Conservation (phyloP, 2,329 filamentous ascomycete species). For the Botrytis hyacinthi region DNA sequence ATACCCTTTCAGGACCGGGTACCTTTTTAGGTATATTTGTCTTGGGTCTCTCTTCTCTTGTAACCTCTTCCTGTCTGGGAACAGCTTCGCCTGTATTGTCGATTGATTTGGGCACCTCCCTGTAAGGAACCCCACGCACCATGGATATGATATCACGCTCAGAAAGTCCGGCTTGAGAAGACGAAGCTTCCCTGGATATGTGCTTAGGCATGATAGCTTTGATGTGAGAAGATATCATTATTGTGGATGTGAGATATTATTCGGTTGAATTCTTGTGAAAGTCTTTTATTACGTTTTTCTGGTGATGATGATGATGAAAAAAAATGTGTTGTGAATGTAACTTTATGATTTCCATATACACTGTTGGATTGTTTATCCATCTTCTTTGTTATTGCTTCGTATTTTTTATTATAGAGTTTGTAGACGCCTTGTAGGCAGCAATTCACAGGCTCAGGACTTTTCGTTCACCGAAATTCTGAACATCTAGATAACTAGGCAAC, state of each 20-base stretch:
- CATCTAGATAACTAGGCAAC: background rate
- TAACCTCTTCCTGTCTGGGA: too few species aligned
- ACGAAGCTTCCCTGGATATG: too few species aligned
- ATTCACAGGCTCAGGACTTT: background rate
- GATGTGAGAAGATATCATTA: too few species aligned
- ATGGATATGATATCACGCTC: too few species aligned
- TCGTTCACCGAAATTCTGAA: background rate
- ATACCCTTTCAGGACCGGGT: too few species aligned
- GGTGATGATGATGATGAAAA: background rate
- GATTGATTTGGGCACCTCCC: too few species aligned
- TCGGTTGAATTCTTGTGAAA: background rate
- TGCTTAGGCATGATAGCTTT: too few species aligned
- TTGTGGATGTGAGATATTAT: background rate
- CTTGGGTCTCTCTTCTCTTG: too few species aligned
- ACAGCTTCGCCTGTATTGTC: too few species aligned
- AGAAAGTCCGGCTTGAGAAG: too few species aligned
- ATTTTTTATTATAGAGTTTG: rapidly evolving
- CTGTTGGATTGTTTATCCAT: background rate
- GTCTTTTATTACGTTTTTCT: background rate
- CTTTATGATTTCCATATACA: background rate
- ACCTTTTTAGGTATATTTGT: too few species aligned
- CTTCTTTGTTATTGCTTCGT: background rate
- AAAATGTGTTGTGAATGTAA: background rate
- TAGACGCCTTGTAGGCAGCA: background rate
- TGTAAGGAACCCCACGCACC: too few species aligned